Evolutionary conservation across 805 yeast genomes (phyloP).

Genomic region (Candida cerambycidarum): DNA sequence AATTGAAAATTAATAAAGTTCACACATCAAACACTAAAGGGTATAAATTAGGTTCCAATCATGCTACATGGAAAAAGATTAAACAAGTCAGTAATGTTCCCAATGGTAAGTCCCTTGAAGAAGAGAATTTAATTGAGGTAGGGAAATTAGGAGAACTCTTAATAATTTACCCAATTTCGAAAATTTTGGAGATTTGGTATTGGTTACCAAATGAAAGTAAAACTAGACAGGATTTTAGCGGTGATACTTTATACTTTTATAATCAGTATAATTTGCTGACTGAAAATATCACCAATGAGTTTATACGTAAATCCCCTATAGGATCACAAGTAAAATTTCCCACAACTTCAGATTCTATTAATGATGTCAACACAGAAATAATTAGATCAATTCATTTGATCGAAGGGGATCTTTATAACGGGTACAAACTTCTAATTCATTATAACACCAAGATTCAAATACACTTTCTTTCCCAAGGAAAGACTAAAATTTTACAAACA

Average conservation of each 20-base stretch:
- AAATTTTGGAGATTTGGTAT: slow-evolving; percentile 34
- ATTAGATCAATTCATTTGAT: slow-evolving; percentile 12
- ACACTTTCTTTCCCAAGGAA: background rate
- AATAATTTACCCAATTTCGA: slow-evolving; percentile 21
- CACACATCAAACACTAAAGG: slow-evolving; percentile 34
- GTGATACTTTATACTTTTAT: slow-evolving; percentile 25
- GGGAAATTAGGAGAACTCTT: slow-evolving; percentile 36
- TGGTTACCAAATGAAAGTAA: slow-evolving; percentile 21
- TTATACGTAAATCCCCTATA: background rate
- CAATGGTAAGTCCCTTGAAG: slow-evolving; percentile 1
- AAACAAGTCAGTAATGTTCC: slow-evolving; percentile 29
- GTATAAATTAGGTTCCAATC: slow-evolving; percentile 37
- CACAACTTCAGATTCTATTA: background rate
- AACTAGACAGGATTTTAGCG: slow-evolving; percentile 18
- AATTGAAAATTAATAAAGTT: slow-evolving; percentile 23
- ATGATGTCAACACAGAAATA: background rate
- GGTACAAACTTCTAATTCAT: slow-evolving; percentile 10
- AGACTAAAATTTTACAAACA: background rate
- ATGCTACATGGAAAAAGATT: slow-evolving; percentile 44
- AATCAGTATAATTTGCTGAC: slow-evolving; percentile 13
- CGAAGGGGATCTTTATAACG: slow-evolving; percentile 10
- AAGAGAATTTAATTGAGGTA: slow-evolving; percentile 19
- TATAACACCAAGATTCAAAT: slow-evolving; percentile 1
- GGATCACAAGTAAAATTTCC: slow-evolving; percentile 1
- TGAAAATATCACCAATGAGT: background rate